Percentiles rank a stretch among this genome's conserved stretches.
Conservation (phyloP, 192 early-diverging fungal genomes). For the Funneliformis mosseae region DNA sequence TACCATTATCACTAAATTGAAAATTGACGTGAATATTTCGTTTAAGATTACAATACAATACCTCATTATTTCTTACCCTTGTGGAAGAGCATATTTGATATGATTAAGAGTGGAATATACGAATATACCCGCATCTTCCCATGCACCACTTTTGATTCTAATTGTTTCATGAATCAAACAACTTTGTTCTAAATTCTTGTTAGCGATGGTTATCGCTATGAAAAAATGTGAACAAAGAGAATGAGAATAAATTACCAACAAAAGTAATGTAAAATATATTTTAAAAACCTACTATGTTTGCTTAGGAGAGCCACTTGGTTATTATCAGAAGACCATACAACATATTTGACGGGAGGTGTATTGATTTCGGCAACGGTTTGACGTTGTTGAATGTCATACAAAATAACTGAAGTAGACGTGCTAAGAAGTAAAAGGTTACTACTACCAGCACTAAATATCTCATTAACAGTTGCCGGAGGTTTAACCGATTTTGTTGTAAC, state of each 20-base stretch:
- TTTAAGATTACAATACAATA: not conserved
- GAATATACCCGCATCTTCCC: slow-evolving; percentile 92
- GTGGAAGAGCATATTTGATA: slow-evolving; percentile 93
- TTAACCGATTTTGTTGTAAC: slow-evolving; percentile 89
- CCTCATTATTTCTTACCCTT: slow-evolving; percentile 65
- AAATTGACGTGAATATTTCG: not conserved
- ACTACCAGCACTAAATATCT: slow-evolving; percentile 88
- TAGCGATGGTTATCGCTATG: slow-evolving; percentile 83
- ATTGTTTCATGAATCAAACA: slow-evolving; percentile 96
- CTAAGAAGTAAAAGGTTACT: slow-evolving; percentile 80
- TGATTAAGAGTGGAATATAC: slow-evolving; percentile 98
- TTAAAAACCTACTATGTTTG: slow-evolving; percentile 81
- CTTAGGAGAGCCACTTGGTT: slow-evolving; percentile 85
- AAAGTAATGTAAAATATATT: not conserved
- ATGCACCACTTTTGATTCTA: slow-evolving; percentile 95
- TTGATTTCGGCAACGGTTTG: slow-evolving; percentile 74
- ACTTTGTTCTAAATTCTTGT: slow-evolving; percentile 85
- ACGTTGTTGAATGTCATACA: slow-evolving; percentile 90
- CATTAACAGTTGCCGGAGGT: slow-evolving; percentile 71
- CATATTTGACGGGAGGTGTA: slow-evolving; percentile 89
- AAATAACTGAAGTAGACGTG: slow-evolving; percentile 83
- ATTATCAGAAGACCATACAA: slow-evolving; percentile 91
- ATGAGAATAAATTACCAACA: not conserved
- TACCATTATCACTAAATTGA: slow-evolving; percentile 82
- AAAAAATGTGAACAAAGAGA: slow-evolving; percentile 17